Evolutionary conservation across 192 early-diverging fungal genomes (phyloP), one percentile per base, ranked within the genome.

Genomic region (Coemansia asiatica): DNA sequence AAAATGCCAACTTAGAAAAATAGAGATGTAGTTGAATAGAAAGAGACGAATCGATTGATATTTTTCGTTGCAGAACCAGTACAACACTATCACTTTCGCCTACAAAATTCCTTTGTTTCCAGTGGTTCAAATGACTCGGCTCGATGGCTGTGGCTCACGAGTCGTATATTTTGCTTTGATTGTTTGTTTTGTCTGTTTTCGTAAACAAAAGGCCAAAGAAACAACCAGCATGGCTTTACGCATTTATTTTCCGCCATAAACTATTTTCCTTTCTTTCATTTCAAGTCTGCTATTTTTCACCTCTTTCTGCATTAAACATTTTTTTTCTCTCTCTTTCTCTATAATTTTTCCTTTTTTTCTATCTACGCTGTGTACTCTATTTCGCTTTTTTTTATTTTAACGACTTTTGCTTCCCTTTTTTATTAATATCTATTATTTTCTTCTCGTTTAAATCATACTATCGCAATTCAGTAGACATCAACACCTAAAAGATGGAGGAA

Each of bases 401-500:
- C 19, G 4, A 29, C 18, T 56, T 56, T 27, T 23, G 12, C 18
- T 21, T 23, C 50, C 18, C 23, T 53, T 53, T 12, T 58, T 26
- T 44, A 25, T 23, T 10, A 22, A 1, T 59, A 18, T 59, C 40
- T 4, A 10, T 48, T 25, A 15, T 12, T n/a, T 23, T 22, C 22
- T 22, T 26, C 19, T 26, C 22, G 7, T 23, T 51, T 16, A 51
- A 51, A 22, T 26, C 10, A 63, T 63, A 40, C 15, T 2, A 8
- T 29, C 26, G 57, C 29, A 33, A 46, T 25, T 7, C 25, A 15
- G 12, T 12, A 22, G 2, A 56, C 13, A 33, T 56, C 6, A 5
- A 27, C 18, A 56, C 6, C 31, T 56, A 33, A 29, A 27, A 25
- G 47, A 72, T 72, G 71, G 77, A 80, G 21, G 77, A 80, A 49